These are phyloP conservation scores for Tausonia pullulans DNA, from an alignment of 1,284 basidiomycete genomes.

Conservation along the genomic window DNA sequence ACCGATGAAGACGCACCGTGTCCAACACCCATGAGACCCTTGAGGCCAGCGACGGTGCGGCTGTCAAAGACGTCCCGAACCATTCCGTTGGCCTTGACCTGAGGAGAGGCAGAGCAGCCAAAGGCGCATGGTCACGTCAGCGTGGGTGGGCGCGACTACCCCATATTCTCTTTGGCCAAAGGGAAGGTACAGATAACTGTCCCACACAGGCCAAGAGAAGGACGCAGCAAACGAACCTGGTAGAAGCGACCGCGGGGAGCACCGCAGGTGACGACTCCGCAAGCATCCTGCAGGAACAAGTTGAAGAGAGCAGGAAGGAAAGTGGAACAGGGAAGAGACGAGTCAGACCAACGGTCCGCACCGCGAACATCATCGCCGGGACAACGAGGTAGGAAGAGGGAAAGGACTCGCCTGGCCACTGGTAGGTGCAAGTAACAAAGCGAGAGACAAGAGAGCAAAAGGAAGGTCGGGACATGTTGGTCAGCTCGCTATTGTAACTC, in stretches of 20 bases:
- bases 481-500: constrained; percentile 17
- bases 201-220: too few species aligned
- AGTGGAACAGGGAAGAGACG: neutral
- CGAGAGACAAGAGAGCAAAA: neutral
- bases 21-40: constrained; percentile 94
- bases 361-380: neutral
- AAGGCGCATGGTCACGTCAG: neutral
- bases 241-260: constrained; percentile 79
- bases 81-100: constrained; percentile 99
- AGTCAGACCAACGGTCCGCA: neutral
- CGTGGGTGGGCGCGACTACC: neutral
- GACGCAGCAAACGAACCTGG: constrained; percentile 39
- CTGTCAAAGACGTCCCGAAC: constrained; percentile 94
- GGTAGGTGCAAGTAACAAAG: neutral
- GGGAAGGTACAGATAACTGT: neutral
- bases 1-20: constrained; percentile 53
- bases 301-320: neutral
- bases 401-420: constrained; percentile 9
- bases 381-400: neutral
- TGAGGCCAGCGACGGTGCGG: constrained; percentile 60
- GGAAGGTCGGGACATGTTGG: constrained; percentile 13
- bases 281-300: constrained; percentile 65
- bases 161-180: too few species aligned
- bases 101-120: neutral
- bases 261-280: constrained; percentile 94